Percentiles rank a stretch among this genome's conserved stretches.
phyloP scores from a whole-genome alignment of 441 rosid species.

The Geranium incanum region DNA sequence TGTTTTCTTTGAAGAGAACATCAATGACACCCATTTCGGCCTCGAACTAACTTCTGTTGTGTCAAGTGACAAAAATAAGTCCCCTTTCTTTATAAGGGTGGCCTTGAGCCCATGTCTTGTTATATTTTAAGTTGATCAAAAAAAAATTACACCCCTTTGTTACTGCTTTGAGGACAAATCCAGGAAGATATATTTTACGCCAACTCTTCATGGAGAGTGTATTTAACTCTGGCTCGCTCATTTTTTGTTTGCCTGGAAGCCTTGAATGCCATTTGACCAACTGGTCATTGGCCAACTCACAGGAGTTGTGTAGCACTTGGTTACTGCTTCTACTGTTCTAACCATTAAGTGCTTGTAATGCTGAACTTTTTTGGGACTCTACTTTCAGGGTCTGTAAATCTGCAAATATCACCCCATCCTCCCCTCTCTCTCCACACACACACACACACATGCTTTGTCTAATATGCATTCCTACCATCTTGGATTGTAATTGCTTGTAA shows the following conservation, averaged over 20 bases:
- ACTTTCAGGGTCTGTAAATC: not conserved
- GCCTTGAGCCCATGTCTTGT: no score
- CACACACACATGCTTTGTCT: not conserved
- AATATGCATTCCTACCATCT: not conserved
- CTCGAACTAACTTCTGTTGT: no score
- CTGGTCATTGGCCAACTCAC: not conserved
- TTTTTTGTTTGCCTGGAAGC: not conserved
- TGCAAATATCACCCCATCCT: not conserved
- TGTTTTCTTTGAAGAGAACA: constrained; percentile 4
- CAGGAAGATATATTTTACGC: constrained; percentile 6
- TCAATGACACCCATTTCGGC: not conserved
- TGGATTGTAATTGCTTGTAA: constrained; percentile 9
- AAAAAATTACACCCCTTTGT: not conserved
- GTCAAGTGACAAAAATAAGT: no score
- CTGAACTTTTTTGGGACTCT: not conserved
- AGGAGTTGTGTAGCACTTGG: not conserved
- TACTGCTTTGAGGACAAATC: not conserved
- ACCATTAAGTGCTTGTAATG: not conserved
- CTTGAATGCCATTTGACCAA: not conserved
- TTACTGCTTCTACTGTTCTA: not conserved
- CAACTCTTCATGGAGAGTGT: not conserved
- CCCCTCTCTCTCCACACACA: no score
- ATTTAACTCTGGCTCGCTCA: not conserved
- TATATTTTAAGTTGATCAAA: no score
- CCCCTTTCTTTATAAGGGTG: no score